Conservation (phyloP, 345 rosid species). For the Erodium maritimum region DNA sequence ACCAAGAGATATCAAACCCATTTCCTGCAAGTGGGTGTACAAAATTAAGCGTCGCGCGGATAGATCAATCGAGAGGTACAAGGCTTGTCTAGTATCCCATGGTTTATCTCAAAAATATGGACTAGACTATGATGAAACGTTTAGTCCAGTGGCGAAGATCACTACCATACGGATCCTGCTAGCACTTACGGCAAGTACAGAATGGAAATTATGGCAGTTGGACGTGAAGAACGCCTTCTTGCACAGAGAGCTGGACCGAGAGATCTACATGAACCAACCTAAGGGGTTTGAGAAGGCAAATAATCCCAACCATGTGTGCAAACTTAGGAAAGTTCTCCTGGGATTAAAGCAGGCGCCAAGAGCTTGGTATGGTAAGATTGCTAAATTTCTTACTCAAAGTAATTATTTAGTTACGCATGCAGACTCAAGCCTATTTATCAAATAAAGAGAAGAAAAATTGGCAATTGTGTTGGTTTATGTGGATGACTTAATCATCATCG, state of each 20-base stretch:
- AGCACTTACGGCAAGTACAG: not conserved
- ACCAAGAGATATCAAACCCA: too few species aligned
- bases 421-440: too few species aligned
- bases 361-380: too few species aligned
- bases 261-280: not conserved
- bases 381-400: too few species aligned
- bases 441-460: not conserved
- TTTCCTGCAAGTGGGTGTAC: not conserved
- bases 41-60: not conserved
- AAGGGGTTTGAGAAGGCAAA: not conserved
- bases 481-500: constrained; percentile 1
- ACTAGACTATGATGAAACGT: too few species aligned
- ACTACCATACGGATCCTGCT: not conserved
- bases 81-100: not conserved
- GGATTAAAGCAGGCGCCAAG: constrained; percentile 2
- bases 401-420: too few species aligned
- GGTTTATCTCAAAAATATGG: not conserved
- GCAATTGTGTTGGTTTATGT: not conserved
- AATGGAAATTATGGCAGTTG: not conserved
- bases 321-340: not conserved
- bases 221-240: too few species aligned
- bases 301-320: not conserved
- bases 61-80: too few species aligned
- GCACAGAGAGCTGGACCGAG: not conserved
- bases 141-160: too few species aligned